Base-by-base conservation (phyloP, 2,329 filamentous ascomycete genomes). In the Immersiporthe knoxdaviesiana region DNA sequence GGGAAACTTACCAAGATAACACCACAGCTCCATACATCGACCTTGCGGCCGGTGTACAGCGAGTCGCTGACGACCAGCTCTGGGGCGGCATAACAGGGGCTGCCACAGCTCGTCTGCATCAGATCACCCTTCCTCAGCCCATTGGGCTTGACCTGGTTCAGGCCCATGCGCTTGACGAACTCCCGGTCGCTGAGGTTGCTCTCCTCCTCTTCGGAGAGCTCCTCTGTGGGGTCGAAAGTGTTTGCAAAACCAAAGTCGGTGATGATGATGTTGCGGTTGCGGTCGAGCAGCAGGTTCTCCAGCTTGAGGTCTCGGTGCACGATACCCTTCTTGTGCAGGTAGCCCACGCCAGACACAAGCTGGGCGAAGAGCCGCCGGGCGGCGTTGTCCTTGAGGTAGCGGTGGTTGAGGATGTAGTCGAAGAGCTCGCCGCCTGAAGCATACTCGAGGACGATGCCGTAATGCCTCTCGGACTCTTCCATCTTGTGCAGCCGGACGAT, bases 211-310 rank as follows among this genome's bases (percentile, higher is more conserved):
- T 97, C 93, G 5, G 88, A 89, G 52, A 99, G 85, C 78, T 97
- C 94, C 77, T 99, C 96, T 47, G 84, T 82, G 0, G 96, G 89
- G 77, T 97, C 92, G 77, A 99, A 99, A 0, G 94, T 98, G 80
- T 99, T 99, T 74, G 96, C 96, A 78, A 99, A 99, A 24, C 96
- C 96, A 81, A 99, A 99, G 81, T 99, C 96, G 21, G 96, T 99
- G 77, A 99, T 99, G 81, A 99, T 99, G 77, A 99, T 98, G 83
- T 99, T 99, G 72, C 94, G 91, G 78, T 99, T 97, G 72, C 95
- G 91, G 81, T 99, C 96, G 65, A 99, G 86, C 50, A 99, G 86
- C 75, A 99, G 80, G 77, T 99, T 99, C 81, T 99, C 96, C 61
- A 99, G 85, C 82, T 99, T 99, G 73, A 99, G 82, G 82, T 99